These are phyloP conservation scores for Wickerhamomyces alni DNA, from an alignment of 805 yeast species.

Conservation along the genomic window DNA sequence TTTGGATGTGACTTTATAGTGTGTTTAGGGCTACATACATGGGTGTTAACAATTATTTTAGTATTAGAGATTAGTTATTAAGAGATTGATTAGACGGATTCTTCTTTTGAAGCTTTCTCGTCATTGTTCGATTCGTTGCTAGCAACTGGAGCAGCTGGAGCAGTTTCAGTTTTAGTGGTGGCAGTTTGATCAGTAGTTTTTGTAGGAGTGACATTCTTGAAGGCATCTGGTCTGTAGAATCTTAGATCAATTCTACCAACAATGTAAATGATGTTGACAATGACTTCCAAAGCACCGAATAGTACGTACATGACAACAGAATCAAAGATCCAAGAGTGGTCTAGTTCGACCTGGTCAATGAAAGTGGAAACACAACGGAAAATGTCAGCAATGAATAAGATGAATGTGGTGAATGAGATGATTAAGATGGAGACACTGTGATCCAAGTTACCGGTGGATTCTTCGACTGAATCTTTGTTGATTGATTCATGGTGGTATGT, in stretches of 20 bases:
- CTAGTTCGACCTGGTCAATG: conserved; percentile 23
- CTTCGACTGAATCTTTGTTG: conserved; percentile 11
- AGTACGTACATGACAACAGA: conserved; percentile 61
- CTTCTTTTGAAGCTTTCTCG: not conserved
- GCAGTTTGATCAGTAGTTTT: not conserved
- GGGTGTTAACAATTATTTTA: too few relatives aligned
- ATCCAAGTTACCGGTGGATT: conserved; percentile 25
- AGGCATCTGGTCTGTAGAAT: conserved; percentile 70
- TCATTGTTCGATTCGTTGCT: not conserved
- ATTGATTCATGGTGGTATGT: conserved; percentile 31
- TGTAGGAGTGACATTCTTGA: conserved; percentile 2
- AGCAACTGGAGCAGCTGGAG: too few relatives aligned
- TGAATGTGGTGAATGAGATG: conserved; percentile 40
- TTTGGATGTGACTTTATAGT: not conserved
- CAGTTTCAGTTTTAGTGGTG: not conserved
- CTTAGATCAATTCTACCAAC: conserved; percentile 68
- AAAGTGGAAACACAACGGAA: conserved; percentile 46
- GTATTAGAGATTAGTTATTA: not conserved
- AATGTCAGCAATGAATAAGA: conserved; percentile 45
- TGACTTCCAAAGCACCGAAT: conserved; percentile 63
- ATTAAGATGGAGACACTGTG: conserved; percentile 45
- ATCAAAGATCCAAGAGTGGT: conserved; percentile 39
- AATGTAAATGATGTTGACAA: conserved; percentile 51
- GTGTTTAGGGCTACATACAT: not conserved
- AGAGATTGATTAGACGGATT: not conserved